Base-by-base conservation (phyloP, 352 stramenopile species). In the Globisporangium heterothallicum region DNA sequence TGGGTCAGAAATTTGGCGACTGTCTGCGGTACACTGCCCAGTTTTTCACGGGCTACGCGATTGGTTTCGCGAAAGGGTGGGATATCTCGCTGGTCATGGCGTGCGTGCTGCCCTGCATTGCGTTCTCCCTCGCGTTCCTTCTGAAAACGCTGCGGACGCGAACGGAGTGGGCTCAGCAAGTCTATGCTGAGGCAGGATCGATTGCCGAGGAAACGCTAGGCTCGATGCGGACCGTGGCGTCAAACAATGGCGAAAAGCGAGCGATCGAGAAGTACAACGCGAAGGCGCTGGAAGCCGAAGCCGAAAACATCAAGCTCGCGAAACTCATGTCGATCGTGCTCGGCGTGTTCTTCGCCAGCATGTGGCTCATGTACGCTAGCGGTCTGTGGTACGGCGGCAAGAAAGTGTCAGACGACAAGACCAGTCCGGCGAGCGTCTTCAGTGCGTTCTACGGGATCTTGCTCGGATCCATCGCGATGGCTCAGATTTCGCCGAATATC, bases 151-250 rank as follows among this genome's bases (percentile, higher is more conserved):
- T 61, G 7, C 56, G 46, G 10, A 32, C 41, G 4, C 35, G 25
- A 29, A 46, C 61, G 4, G 47, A 57, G 14, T 53, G 51, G 10
- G 46, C 43, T 22, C 61, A 68, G 45, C 25, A 62, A 35, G 34
- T 62, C 12, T 65, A 68, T 24, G 53, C 61, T 16, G 46, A 64
- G 22, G 61, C 61, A 18, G 61, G 58, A 35, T 57, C 57, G 18
- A 52, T 68, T n/a, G 61, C 58, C 18, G 61, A 68, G 55, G 61
- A 68, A 60, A 68, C 58, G 6, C 45, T 68, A 47, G 51, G 49
- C 22, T 50, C 49, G 26, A 68, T 68, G n/a, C 61, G 61, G 26
- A 67, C 59, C 2, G 56, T 67, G n/a, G 56, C 48, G 14, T 67
- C 59, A 3, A 32, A 64, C 10, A 67, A 64, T 56, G 49, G 48